Evolutionary conservation across 164 flowering plant species (phyloP).

Genomic region (Magnolia officinalis): DNA sequence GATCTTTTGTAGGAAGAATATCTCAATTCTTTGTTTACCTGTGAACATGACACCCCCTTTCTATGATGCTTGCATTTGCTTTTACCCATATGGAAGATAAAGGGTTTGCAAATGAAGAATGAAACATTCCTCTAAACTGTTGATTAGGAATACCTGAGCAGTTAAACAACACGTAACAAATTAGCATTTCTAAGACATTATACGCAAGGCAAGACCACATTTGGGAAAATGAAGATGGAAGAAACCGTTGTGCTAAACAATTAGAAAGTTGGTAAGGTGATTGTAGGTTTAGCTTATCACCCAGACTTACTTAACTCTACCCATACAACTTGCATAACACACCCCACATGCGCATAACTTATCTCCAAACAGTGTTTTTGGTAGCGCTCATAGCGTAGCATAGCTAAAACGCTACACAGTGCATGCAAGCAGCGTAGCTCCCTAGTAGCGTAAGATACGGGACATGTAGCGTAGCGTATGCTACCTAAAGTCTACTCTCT

Average conservation of each 20-base stretch:
- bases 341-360: not conserved
- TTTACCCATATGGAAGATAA: not conserved
- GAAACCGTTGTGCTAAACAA: not conserved
- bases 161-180: not conserved
- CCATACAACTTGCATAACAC: not conserved
- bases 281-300: not conserved
- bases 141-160: slow-evolving; percentile 18
- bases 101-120: slow-evolving; percentile 5
- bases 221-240: not conserved
- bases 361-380: too few species aligned
- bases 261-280: not conserved
- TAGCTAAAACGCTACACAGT: too few species aligned
- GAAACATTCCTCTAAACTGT: slow-evolving; percentile 1
- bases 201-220: not conserved
- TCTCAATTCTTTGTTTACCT: slow-evolving; percentile 21
- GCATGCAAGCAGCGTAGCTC: too few species aligned
- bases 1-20: too few species aligned
- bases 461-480: too few species aligned
- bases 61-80: not conserved
- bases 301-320: not conserved
- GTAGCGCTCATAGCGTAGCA: too few species aligned
- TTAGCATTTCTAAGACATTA: not conserved
- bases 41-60: slow-evolving; percentile 8
- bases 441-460: too few species aligned
- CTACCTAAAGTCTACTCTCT: too few species aligned